Conservation (phyloP, 2,329 filamentous ascomycete genomes). For the Penicillium sp. region DNA sequence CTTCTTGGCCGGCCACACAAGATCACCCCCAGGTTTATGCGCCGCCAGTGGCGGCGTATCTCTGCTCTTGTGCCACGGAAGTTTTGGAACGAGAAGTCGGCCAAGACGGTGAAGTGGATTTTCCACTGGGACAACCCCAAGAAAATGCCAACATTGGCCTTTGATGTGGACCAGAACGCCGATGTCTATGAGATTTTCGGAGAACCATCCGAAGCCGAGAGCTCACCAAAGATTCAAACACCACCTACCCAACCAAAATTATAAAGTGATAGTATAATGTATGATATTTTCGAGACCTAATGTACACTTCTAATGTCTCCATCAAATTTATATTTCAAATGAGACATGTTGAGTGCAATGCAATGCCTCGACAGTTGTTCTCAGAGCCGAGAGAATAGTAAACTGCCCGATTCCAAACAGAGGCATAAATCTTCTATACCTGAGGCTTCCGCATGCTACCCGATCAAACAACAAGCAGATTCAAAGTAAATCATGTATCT, state of each 20-base stretch:
- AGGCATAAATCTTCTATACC: no score
- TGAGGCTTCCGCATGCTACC: no score
- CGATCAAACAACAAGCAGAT: no score
- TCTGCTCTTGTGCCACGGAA: slow-evolving; percentile 34
- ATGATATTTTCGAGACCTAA: background rate
- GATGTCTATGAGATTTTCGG: slow-evolving; percentile 13
- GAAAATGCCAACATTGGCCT: slow-evolving; percentile 10
- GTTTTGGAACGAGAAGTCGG: slow-evolving; percentile 18
- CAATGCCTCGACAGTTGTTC: background rate
- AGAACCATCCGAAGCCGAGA: background rate
- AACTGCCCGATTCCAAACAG: no score
- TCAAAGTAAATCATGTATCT: no score
- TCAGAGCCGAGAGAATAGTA: no score
- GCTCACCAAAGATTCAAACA: background rate
- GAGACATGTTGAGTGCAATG: background rate
- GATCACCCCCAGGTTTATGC: slow-evolving; percentile 42
- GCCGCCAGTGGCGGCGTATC: slow-evolving; percentile 38
- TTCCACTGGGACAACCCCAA: slow-evolving; percentile 34
- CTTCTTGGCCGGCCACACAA: slow-evolving; percentile 39
- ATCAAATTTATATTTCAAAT: background rate
- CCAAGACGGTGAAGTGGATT: slow-evolving; percentile 17
- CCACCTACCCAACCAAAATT: background rate
- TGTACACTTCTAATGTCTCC: background rate
- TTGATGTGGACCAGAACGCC: slow-evolving; percentile 7
- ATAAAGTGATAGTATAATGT: background rate